Percentiles rank a stretch among this genome's conserved stretches.
phyloP scores from a whole-genome alignment of 2,329 filamentous ascomycete species.

The Penicillium expansum region DNA sequence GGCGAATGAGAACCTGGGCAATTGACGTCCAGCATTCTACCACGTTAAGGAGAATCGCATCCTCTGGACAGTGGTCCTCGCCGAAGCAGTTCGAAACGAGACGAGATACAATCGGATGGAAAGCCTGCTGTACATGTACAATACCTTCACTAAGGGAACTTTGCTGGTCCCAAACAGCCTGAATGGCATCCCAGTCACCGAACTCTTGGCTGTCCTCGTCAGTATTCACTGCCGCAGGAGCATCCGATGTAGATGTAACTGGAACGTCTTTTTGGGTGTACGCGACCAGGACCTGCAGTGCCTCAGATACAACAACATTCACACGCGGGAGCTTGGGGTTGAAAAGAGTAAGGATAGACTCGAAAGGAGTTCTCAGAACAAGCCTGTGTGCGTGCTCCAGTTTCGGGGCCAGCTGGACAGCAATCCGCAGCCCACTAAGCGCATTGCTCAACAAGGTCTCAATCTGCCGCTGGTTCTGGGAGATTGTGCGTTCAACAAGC shows the following conservation, averaged over 20 bases:
- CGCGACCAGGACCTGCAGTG: constrained; percentile 48
- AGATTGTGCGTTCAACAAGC: constrained; percentile 52
- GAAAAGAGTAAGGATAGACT: constrained; percentile 52
- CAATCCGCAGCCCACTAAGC: constrained; percentile 51
- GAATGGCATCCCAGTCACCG: constrained; percentile 57
- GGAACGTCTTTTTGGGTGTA: constrained; percentile 38
- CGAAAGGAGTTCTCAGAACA: constrained; percentile 45
- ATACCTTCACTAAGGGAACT: constrained; percentile 24
- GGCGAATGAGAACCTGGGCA: constrained; percentile 48
- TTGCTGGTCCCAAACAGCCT: constrained; percentile 43
- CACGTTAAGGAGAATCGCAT: constrained; percentile 51
- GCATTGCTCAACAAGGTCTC: constrained; percentile 54
- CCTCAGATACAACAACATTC: constrained; percentile 49
- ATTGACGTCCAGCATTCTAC: constrained; percentile 57
- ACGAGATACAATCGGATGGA: constrained; percentile 51
- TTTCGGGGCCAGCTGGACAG: constrained; percentile 44
- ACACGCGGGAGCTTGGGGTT: constrained; percentile 48
- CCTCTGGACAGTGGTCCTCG: constrained; percentile 55
- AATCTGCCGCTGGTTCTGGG: constrained; percentile 57
- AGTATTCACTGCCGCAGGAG: constrained; percentile 23
- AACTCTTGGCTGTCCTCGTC: constrained; percentile 65
- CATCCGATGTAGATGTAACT: constrained; percentile 20
- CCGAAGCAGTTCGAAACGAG: constrained; percentile 62
- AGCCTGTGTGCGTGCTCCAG: constrained; percentile 44
- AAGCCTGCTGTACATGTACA: constrained; percentile 39